These are phyloP conservation scores for Coix lacrymajobi DNA, from an alignment of 176 grass and related monocot species.

Conservation along the genomic window DNA sequence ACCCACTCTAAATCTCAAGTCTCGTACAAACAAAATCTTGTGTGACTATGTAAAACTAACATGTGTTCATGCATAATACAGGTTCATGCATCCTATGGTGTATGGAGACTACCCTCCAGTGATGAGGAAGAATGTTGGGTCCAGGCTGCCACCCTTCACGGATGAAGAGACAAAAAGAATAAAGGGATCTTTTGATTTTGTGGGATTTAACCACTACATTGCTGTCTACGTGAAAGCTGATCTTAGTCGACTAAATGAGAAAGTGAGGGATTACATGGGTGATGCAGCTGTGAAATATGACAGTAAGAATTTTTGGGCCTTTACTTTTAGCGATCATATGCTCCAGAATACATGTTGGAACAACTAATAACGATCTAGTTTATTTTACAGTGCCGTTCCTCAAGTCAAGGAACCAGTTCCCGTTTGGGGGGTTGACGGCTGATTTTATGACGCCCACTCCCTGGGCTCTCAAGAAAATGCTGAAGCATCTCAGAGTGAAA, in stretches of 20 bases:
- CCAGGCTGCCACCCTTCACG: slow-evolving; percentile 52
- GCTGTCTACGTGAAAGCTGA: slow-evolving; percentile 49
- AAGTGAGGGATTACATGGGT: slow-evolving; percentile 49
- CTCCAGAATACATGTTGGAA: background rate
- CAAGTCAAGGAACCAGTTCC: slow-evolving; percentile 32
- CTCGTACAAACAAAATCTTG: background rate
- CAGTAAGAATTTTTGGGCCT: slow-evolving; percentile 4
- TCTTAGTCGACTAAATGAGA: slow-evolving; percentile 33
- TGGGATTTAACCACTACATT: slow-evolving; percentile 84
- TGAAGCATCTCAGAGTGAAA: slow-evolving; percentile 64
- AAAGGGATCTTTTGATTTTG: slow-evolving; percentile 68
- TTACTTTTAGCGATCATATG: background rate
- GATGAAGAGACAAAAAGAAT: slow-evolving; percentile 47
- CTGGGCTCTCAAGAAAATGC: slow-evolving; percentile 73
- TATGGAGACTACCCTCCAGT: slow-evolving; percentile 73
- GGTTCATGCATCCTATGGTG: slow-evolving; percentile 73
- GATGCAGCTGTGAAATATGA: slow-evolving; percentile 59
- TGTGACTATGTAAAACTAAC: background rate
- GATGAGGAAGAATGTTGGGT: slow-evolving; percentile 69
- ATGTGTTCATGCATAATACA: slow-evolving; percentile 14
- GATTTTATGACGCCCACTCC: slow-evolving; percentile 30
- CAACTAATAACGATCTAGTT: background rate
- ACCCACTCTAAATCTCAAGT: background rate
- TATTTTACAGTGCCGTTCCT: slow-evolving; percentile 44
- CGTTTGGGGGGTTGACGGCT: background rate